Conservation (phyloP, 75 land plant genomes). For the Sequoia sempervirens region DNA sequence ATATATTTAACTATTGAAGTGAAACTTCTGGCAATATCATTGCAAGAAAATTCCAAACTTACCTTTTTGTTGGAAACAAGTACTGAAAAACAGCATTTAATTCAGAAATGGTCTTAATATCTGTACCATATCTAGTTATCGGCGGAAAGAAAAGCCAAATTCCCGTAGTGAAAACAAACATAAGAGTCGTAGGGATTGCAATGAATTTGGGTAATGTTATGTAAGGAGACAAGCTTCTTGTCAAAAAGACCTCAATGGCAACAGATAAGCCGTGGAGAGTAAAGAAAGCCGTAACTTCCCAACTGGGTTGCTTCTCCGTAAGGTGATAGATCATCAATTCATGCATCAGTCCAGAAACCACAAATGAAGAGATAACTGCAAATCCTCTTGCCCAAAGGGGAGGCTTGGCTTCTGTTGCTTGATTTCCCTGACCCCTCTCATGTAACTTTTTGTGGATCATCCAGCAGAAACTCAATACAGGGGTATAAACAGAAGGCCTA, state of each 20-base stretch:
- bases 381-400: constrained; percentile 15
- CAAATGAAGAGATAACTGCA: constrained; percentile 33
- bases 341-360: constrained; percentile 78
- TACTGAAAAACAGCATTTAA: not conserved
- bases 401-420: not conserved
- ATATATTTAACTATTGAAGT: not conserved
- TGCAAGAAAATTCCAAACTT: not conserved
- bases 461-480: constrained; percentile 16
- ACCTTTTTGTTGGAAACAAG: not conserved
- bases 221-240: constrained; percentile 7
- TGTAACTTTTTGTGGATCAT: not conserved
- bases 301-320: constrained; percentile 32
- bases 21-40: not conserved
- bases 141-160: constrained; percentile 58
- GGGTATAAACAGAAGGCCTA: constrained; percentile 58
- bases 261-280: constrained; percentile 46
- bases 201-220: constrained; percentile 5
- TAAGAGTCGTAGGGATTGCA: constrained; percentile 16
- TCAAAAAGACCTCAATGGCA: constrained; percentile 27
- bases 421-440: not conserved
- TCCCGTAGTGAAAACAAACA: constrained; percentile 26
- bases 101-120: constrained; percentile 28
- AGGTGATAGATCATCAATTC: constrained; percentile 50
- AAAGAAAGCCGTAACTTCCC: constrained; percentile 66
- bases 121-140: constrained; percentile 25